These are phyloP conservation scores for Neurospora intermedia DNA, from an alignment of 495 filamentous ascomycete genomes.

Conservation along the genomic window DNA sequence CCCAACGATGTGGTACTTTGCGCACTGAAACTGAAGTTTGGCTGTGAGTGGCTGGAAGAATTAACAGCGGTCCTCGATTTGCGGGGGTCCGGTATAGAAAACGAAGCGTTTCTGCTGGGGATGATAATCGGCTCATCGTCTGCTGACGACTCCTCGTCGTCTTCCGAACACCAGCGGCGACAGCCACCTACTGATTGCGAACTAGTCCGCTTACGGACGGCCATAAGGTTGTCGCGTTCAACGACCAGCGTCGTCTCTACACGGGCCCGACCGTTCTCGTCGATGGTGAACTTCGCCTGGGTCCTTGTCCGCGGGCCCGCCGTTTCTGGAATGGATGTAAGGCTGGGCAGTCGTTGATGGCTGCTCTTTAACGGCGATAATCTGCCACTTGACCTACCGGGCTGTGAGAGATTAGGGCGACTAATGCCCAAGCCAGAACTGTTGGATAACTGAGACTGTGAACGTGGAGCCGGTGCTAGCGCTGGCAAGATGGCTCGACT, in stretches of 20 bases:
- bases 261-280: constrained; percentile 58
- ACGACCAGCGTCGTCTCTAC: constrained; percentile 55
- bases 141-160: constrained; percentile 43
- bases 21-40: constrained; percentile 28
- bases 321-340: constrained; percentile 42
- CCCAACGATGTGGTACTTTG: constrained; percentile 28
- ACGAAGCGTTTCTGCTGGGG: constrained; percentile 52
- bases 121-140: constrained; percentile 58
- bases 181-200: constrained; percentile 14
- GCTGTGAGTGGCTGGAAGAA: constrained; percentile 44
- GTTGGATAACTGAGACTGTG: constrained; percentile 13
- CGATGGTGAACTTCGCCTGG: constrained; percentile 59
- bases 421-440: constrained; percentile 13
- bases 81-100: constrained; percentile 44
- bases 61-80: constrained; percentile 33
- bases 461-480: constrained; percentile 23
- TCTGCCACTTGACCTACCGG: constrained; percentile 30
- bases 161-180: constrained; percentile 28
- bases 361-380: constrained; percentile 37
- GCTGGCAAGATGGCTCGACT: constrained; percentile 24
- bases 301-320: constrained; percentile 36
- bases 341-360: constrained; percentile 33
- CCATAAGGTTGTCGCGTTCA: constrained; percentile 27
- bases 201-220: constrained; percentile 18
- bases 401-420: constrained; percentile 25